Conservation (phyloP, 2,329 filamentous ascomycete genomes). For the Fusarium hainanense region DNA sequence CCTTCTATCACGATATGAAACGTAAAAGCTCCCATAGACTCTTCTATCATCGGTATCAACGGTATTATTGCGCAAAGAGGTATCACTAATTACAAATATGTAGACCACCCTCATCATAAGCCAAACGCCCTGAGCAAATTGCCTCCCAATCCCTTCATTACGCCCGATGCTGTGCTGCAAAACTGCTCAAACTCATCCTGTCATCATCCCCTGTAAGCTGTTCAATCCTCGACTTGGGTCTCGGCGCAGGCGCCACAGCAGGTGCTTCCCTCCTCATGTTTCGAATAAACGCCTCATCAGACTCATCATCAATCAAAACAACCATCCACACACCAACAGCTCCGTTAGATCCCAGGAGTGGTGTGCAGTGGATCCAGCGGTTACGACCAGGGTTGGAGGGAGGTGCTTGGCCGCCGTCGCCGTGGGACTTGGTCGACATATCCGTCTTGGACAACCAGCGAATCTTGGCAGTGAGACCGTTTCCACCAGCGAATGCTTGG, state of each 20-base stretch:
- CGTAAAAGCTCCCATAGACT: no score
- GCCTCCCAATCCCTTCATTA: background rate
- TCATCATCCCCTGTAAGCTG: constrained; percentile 25
- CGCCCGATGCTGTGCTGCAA: constrained; percentile 33
- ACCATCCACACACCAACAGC: constrained; percentile 83
- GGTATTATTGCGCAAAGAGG: background rate
- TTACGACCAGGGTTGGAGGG: constrained; percentile 60
- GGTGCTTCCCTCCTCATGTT: constrained; percentile 27
- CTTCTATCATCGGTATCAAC: background rate
- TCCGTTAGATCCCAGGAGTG: constrained; percentile 73
- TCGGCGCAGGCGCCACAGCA: constrained; percentile 18
- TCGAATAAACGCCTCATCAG: constrained; percentile 24
- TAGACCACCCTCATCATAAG: background rate
- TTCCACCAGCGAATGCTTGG: constrained; percentile 73
- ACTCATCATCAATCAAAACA: constrained; percentile 75
- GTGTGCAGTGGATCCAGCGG: constrained; percentile 83
- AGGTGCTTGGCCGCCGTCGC: constrained; percentile 44
- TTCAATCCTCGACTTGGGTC: background rate
- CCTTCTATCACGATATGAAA: no score
- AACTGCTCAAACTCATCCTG: constrained; percentile 38
- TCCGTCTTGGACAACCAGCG: constrained; percentile 66
- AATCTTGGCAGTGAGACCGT: constrained; percentile 79
- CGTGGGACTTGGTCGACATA: constrained; percentile 37
- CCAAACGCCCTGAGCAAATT: background rate
- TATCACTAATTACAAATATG: constrained; percentile 15